Evolutionary conservation across 805 yeast genomes (phyloP).

Genomic region (Isabelozyma gotoi): DNA sequence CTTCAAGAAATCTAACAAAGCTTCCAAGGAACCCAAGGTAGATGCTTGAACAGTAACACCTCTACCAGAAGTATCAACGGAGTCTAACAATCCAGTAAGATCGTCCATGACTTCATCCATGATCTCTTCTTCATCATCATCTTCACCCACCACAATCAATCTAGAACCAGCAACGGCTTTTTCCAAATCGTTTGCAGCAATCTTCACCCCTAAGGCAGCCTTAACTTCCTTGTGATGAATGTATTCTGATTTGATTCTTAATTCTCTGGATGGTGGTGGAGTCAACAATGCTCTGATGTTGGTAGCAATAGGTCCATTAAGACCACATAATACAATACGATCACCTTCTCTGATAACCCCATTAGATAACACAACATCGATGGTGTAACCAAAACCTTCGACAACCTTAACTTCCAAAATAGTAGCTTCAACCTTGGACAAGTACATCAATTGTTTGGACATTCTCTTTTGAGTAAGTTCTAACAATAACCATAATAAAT

Average conservation of each 20-base stretch:
- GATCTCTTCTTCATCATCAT: conserved; percentile 95
- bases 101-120: conserved; percentile 99
- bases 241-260: conserved; percentile 95
- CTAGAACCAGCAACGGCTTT: conserved; percentile 99
- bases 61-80: conserved; percentile 90
- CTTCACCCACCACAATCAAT: conserved; percentile 90
- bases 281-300: conserved; percentile 93
- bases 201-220: conserved; percentile 98
- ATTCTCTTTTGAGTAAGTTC: conserved; percentile 97
- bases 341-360: conserved; percentile 96
- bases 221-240: conserved; percentile 96
- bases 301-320: conserved; percentile 97
- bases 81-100: conserved; percentile 87
- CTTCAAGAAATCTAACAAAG: conserved; percentile 92
- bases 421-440: conserved; percentile 93
- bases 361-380: conserved; percentile 95
- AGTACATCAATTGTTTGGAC: conserved; percentile 97
- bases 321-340: conserved; percentile 91
- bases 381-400: conserved; percentile 98
- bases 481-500: conserved; percentile 89
- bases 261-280: conserved; percentile 95
- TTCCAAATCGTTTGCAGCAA: conserved; percentile 96
- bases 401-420: conserved; percentile 95
- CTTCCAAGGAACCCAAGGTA: conserved; percentile 97
- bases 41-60: conserved; percentile 99